These are phyloP conservation scores for Aureobasidium sp. DNA, from an alignment of 2,329 filamentous ascomycete species.

Conservation along the genomic window DNA sequence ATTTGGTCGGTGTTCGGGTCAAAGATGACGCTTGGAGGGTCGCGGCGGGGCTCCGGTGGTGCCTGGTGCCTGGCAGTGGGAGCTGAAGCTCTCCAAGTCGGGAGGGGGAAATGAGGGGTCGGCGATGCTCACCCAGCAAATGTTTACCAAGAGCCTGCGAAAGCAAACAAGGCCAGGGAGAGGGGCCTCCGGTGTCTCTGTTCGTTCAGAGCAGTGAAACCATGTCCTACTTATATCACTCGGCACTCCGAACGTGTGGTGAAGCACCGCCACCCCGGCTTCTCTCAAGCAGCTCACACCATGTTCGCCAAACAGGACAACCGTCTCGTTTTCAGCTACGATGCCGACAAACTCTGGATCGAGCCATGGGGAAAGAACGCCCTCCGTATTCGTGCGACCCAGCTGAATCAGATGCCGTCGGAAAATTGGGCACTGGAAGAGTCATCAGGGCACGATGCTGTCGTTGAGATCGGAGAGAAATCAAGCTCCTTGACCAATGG, in stretches of 20 bases:
- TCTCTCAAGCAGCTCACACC: background rate
- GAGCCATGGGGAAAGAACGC: slow-evolving; percentile 43
- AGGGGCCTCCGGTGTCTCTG: background rate
- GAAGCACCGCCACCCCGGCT: background rate
- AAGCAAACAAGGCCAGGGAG: background rate
- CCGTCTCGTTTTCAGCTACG: slow-evolving; percentile 50
- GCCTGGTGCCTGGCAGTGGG: background rate
- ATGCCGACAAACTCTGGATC: slow-evolving; percentile 41
- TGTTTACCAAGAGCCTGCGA: background rate
- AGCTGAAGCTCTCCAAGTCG: background rate
- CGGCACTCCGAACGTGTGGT: background rate
- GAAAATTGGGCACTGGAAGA: slow-evolving; percentile 34
- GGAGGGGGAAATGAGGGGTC: background rate
- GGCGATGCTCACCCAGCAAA: background rate
- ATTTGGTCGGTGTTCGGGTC: background rate
- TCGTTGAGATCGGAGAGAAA: slow-evolving; percentile 24
- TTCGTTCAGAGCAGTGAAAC: background rate
- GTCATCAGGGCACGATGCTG: slow-evolving; percentile 8
- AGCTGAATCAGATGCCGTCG: slow-evolving; percentile 26
- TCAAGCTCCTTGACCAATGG: slow-evolving; percentile 38
- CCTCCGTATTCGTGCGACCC: slow-evolving; percentile 40
- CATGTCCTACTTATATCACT: slow-evolving; percentile 2
- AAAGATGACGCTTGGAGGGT: background rate
- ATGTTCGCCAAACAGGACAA: slow-evolving; percentile 40
- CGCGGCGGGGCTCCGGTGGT: background rate